Evolutionary conservation across 148 eudicot species (phyloP).

Genomic region (Nyssa sinensis): DNA sequence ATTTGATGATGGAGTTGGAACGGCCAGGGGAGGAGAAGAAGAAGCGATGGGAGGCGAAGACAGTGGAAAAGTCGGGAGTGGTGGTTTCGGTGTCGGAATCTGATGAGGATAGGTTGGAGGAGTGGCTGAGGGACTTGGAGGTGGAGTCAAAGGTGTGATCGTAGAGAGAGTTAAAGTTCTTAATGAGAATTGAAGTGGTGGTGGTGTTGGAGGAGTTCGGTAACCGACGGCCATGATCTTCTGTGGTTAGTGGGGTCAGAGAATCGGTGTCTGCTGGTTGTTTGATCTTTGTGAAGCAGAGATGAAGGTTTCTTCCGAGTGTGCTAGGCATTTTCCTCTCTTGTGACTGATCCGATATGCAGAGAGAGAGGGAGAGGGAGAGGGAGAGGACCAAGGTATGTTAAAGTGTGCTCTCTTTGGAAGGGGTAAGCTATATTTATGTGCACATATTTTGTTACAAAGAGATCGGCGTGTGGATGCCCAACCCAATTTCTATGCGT

Average conservation of each 20-base stretch:
- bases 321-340: slow-evolving; percentile 41
- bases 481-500: not conserved
- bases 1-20: slow-evolving; percentile 77
- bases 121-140: not conserved
- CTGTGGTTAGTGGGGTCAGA: slow-evolving; percentile 8
- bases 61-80: slow-evolving; percentile 61
- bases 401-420: too few species aligned
- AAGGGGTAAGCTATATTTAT: not conserved
- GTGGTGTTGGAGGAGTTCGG: slow-evolving; percentile 10
- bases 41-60: slow-evolving; percentile 68
- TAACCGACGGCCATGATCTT: slow-evolving; percentile 28
- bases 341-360: not conserved
- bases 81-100: slow-evolving; percentile 22
- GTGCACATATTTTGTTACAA: not conserved
- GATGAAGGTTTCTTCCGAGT: slow-evolving; percentile 45
- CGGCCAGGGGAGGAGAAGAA: slow-evolving; percentile 92
- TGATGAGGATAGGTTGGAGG: slow-evolving; percentile 23
- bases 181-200: slow-evolving; percentile 28
- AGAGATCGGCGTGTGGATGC: not conserved
- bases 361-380: not conserved
- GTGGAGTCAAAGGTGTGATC: slow-evolving; percentile 22
- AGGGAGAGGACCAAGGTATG: not conserved
- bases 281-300: slow-evolving; percentile 58
- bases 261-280: slow-evolving; percentile 17
- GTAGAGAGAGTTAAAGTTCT: slow-evolving; percentile 60